Base-by-base conservation (phyloP, 306 rosid genomes). In the Herpetospermum pedunculosum region DNA sequence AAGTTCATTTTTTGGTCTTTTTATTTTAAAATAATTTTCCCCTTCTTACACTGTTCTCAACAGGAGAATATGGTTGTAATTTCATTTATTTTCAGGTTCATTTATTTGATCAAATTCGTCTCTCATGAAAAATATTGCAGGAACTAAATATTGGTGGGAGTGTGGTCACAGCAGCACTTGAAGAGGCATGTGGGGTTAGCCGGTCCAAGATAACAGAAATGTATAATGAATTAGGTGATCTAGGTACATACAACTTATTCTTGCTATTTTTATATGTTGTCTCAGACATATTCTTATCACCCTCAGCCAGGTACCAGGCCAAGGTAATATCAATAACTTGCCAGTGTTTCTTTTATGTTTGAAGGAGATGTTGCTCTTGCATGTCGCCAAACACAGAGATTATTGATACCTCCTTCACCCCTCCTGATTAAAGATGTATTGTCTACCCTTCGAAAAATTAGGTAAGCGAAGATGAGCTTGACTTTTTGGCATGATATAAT, bases 361-460 rank as follows among this genome's bases (percentile, higher is more conserved):
- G 59, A 87, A 92, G 98, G 98, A 85, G 98, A 90, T 84, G 98
- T 92, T 82, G 98, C 98, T 78, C 96, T 90, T 80, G 96, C 88
- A 77, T 90, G 87, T 84, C 92, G 96, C 30, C 96, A 88, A 80
- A 85, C 96, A 76, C 98, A 90, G 82, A 90, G 87, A 77, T 86
- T 90, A 74, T 92, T 92, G 78, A 91, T 86, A 72, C 87, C 96
- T 73, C 96, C 96, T 70, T 71, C 85, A 44, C 90, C 96, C 10
- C 91, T 92, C 79, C 83, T 87, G 52, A 83, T 92, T 73, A 92
- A 81, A 79, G 96, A 90, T 78, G 82, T 92, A 77, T 90, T 87
- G 80, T 85, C 84, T 47, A 86, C 91, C 0, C 86, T 92, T 16
- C 85, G 75, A 72, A 90, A 84, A 84, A 85, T 92, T 80, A 90